These are phyloP conservation scores for Candida ponderosae DNA, from an alignment of 805 yeast species.

Conservation along the genomic window DNA sequence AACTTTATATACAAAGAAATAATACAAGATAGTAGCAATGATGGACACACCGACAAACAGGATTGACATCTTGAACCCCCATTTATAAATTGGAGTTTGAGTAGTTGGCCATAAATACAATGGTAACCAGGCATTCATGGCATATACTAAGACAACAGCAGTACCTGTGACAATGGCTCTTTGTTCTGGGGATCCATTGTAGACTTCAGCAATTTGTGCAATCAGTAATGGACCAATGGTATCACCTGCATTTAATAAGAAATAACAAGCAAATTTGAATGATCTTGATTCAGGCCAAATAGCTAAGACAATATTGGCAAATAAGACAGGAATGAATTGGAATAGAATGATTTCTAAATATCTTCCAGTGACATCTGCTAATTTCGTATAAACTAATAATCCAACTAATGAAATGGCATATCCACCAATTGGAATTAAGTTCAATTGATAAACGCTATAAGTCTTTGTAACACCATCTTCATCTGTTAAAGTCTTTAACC, in stretches of 20 bases:
- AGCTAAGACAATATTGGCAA: slow-evolving; percentile 2
- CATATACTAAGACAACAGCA: slow-evolving; percentile 36
- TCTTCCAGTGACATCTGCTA: slow-evolving; percentile 2
- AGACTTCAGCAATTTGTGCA: slow-evolving; percentile 10
- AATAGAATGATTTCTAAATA: background rate
- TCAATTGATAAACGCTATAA: slow-evolving; percentile 1
- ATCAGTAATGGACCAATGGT: slow-evolving; percentile 6
- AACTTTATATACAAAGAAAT: background rate
- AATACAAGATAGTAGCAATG: background rate
- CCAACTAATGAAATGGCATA: slow-evolving; percentile 5
- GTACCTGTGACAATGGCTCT: slow-evolving; percentile 31
- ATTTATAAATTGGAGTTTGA: slow-evolving; percentile 34
- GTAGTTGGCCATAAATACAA: slow-evolving; percentile 34
- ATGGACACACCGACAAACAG: background rate
- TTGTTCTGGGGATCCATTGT: slow-evolving; percentile 27
- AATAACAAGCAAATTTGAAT: slow-evolving; percentile 9
- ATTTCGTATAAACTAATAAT: slow-evolving; percentile 3
- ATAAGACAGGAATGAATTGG: background rate
- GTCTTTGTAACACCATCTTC: slow-evolving; percentile 5
- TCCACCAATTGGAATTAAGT: slow-evolving; percentile 7
- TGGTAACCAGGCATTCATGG: slow-evolving; percentile 36
- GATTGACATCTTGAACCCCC: slow-evolving; percentile 22
- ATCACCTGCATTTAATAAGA: slow-evolving; percentile 7
- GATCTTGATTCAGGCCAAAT: slow-evolving; percentile 1
- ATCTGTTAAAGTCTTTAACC: slow-evolving; percentile 8